Conservation (phyloP, 176 grass and related monocot genomes). For the Secale cereale region DNA sequence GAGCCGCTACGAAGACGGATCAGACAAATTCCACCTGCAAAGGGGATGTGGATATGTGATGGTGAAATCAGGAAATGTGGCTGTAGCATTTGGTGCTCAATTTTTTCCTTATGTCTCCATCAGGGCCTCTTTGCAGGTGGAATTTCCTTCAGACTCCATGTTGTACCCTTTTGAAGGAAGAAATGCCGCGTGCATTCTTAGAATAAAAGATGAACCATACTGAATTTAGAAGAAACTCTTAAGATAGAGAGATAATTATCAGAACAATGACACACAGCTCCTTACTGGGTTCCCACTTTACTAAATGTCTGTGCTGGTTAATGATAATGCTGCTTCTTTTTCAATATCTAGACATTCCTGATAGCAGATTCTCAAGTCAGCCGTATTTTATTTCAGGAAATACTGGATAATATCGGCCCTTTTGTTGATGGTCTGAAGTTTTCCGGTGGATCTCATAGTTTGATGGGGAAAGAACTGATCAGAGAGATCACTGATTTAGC, state of each 20-base stretch:
- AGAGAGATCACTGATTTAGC: conserved; percentile 80
- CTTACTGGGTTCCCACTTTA: neutral
- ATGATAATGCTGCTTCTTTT: neutral
- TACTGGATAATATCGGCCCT: conserved; percentile 56
- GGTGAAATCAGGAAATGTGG: neutral
- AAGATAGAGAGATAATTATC: neutral
- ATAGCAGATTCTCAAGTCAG: neutral
- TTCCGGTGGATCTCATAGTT: conserved; percentile 80
- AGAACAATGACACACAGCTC: neutral
- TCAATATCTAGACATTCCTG: neutral
- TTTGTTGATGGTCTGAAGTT: conserved; percentile 92
- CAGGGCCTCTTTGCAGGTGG: neutral
- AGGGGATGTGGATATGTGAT: neutral
- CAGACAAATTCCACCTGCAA: neutral
- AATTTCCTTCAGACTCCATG: neutral
- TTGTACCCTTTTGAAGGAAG: neutral
- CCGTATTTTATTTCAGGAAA: conserved; percentile 39
- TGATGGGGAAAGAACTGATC: conserved; percentile 59
- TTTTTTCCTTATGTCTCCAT: neutral
- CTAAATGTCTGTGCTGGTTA: neutral
- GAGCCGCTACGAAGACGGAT: neutral
- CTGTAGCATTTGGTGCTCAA: neutral
- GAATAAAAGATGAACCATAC: neutral
- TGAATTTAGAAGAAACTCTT: neutral
- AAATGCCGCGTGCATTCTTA: neutral